phyloP scores from a whole-genome alignment of 352 stramenopile genomes.

The Phytophthora quininea region DNA sequence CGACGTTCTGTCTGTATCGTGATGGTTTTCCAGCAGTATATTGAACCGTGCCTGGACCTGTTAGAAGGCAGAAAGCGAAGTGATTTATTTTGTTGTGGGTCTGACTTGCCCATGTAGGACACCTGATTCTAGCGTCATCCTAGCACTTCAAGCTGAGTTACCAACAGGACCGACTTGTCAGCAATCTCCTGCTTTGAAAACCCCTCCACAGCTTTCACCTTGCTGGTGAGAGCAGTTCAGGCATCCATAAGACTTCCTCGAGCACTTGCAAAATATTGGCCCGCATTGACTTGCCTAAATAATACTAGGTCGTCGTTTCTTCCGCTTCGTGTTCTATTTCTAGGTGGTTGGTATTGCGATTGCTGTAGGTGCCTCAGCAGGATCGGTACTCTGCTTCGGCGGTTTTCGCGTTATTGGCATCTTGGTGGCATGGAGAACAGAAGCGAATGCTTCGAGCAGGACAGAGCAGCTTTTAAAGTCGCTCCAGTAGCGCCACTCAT shows the following conservation, averaged over 20 bases:
- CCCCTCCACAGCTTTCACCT: slow-evolving; percentile 5
- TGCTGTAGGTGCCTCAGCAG: not conserved
- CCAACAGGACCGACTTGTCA: slow-evolving; percentile 6
- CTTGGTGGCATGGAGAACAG: not conserved
- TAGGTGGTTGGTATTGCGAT: not conserved
- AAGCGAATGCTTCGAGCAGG: not conserved
- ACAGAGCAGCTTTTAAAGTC: not conserved
- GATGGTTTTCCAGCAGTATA: slow-evolving; percentile 7
- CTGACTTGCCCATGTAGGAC: too few species aligned
- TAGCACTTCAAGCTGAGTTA: too few species aligned
- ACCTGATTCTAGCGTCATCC: too few species aligned
- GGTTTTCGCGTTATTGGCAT: not conserved
- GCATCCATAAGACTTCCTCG: slow-evolving; percentile 9
- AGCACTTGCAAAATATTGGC: not conserved
- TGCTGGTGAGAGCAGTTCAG: not conserved
- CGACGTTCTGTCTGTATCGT: not conserved
- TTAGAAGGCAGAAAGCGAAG: not conserved
- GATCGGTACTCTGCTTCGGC: not conserved
- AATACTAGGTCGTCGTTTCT: slow-evolving; percentile 8
- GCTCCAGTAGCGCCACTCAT: too few species aligned
- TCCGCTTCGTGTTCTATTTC: not conserved
- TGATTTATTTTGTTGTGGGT: not conserved
- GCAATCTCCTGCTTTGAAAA: slow-evolving; percentile 16
- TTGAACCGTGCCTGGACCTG: slow-evolving; percentile 17
- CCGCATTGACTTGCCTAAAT: slow-evolving; percentile 4